A percentile compares a stretch with the other conserved stretches of the same genome.
Evolutionary conservation across 2,329 filamentous ascomycete genomes (phyloP).

Genomic region (Teratosphaeria pseudoeucalypti): DNA sequence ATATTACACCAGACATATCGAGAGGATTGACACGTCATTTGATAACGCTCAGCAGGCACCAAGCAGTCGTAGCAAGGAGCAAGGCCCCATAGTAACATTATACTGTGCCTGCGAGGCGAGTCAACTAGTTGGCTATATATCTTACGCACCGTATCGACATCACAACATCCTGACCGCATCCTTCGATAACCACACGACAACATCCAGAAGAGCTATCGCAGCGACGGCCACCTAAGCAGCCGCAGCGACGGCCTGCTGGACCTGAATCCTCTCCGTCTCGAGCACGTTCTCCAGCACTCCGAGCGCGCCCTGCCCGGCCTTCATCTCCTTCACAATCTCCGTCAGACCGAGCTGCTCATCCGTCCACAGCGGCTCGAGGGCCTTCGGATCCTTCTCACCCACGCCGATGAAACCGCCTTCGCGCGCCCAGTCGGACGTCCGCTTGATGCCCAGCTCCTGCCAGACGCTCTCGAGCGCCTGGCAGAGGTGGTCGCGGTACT

Average conservation of each 20-base stretch:
- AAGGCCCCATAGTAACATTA: neutral
- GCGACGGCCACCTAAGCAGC: slow-evolving; percentile 17
- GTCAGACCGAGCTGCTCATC: slow-evolving; percentile 74
- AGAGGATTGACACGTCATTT: neutral
- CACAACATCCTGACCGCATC: neutral
- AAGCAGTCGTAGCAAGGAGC: neutral
- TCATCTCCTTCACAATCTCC: slow-evolving; percentile 53
- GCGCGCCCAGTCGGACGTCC: slow-evolving; percentile 82
- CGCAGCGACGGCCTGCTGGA: slow-evolving; percentile 33
- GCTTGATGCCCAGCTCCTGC: slow-evolving; percentile 79
- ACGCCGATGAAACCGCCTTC: slow-evolving; percentile 93
- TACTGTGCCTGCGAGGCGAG: neutral
- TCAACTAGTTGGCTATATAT: neutral
- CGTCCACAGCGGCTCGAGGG: slow-evolving; percentile 74
- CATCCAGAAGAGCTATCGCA: neutral
- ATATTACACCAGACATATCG: neutral
- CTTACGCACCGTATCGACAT: neutral
- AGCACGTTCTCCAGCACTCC: slow-evolving; percentile 40
- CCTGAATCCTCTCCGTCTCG: slow-evolving; percentile 36
- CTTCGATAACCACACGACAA: neutral
- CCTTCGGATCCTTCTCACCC: slow-evolving; percentile 55
- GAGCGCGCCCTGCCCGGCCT: slow-evolving; percentile 32
- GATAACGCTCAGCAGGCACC: neutral
- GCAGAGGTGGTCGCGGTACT: slow-evolving; percentile 77
- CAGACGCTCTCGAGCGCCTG: slow-evolving; percentile 78